Percentiles rank a stretch among this genome's conserved stretches.
phyloP scores from a whole-genome alignment of 305 asterid species.

The Plantago coronopus region DNA sequence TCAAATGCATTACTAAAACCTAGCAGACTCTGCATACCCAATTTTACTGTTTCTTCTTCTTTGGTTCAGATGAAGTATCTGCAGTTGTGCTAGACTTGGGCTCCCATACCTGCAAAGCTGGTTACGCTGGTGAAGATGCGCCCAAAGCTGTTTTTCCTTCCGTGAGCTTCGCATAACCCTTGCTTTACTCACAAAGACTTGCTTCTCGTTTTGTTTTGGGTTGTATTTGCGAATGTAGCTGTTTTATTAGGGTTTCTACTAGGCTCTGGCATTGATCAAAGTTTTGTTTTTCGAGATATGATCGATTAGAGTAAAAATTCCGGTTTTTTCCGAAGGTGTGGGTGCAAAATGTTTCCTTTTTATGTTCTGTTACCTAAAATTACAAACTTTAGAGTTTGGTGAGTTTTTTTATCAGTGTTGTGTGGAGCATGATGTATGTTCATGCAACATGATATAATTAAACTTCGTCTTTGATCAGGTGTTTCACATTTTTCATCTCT shows the following conservation, averaged over 20 bases:
- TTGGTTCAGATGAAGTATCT: slow-evolving; percentile 76
- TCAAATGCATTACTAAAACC: background rate
- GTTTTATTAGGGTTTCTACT: slow-evolving; percentile 22
- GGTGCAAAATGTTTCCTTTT: background rate
- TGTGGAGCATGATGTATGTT: background rate
- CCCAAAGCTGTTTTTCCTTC: slow-evolving; percentile 99
- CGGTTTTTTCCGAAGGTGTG: slow-evolving; percentile 7
- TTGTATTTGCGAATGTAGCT: slow-evolving; percentile 17
- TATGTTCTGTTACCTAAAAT: background rate
- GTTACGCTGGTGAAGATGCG: slow-evolving; percentile 99
- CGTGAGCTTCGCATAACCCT: slow-evolving; percentile 36
- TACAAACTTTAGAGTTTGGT: background rate
- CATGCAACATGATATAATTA: background rate
- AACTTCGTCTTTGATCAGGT: background rate
- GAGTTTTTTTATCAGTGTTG: background rate
- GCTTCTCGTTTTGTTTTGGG: background rate
- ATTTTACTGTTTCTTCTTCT: slow-evolving; percentile 1
- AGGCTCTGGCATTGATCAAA: background rate
- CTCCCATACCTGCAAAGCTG: slow-evolving; percentile 94
- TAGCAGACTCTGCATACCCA: background rate
- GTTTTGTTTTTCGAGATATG: background rate
- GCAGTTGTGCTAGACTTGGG: slow-evolving; percentile 92
- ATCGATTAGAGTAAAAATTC: slow-evolving; percentile 8
- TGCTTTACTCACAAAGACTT: background rate
- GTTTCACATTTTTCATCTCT: no score